Percentiles rank a stretch among this genome's conserved stretches.
Conservation (phyloP, 768 basidiomycete species). For the Ephemerocybe angulata region DNA sequence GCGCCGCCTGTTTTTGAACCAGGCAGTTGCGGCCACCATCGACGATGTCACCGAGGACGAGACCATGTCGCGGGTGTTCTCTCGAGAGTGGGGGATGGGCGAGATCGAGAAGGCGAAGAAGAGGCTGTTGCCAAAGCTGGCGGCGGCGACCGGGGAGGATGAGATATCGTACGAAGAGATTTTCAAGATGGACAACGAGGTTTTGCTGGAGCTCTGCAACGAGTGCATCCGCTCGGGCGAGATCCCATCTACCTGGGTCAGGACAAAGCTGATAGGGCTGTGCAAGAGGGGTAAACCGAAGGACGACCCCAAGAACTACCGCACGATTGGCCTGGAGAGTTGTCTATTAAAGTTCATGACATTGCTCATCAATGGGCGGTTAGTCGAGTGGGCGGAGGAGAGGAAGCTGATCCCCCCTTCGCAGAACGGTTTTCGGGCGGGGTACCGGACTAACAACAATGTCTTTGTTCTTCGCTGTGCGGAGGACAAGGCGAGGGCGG, state of each 20-base stretch:
- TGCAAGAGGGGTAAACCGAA: slow-evolving; percentile 16
- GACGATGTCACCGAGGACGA: background rate
- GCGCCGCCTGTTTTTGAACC: background rate
- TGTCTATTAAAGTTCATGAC: slow-evolving; percentile 21
- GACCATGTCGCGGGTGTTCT: background rate
- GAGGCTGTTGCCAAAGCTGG: background rate
- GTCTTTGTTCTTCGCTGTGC: slow-evolving; percentile 21
- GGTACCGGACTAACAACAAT: slow-evolving; percentile 21
- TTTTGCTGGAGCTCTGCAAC: background rate
- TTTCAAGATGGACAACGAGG: background rate
- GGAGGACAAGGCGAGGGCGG: slow-evolving; percentile 17
- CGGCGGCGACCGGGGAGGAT: background rate
- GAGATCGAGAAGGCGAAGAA: background rate
- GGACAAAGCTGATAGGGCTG: background rate
- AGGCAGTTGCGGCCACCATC: background rate
- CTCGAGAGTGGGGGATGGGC: background rate
- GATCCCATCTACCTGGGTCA: background rate
- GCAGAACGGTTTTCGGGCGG: slow-evolving; percentile 28
- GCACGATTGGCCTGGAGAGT: slow-evolving; percentile 17
- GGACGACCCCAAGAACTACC: slow-evolving; percentile 13
- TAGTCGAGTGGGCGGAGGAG: slow-evolving; percentile 18
- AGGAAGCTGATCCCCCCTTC: slow-evolving; percentile 20
- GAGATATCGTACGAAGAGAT: background rate
- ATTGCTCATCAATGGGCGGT: slow-evolving; percentile 18
- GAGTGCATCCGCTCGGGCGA: background rate